Evolutionary conservation across 2,329 filamentous ascomycete species (phyloP).

Genomic region (Clonostachys byssicola): DNA sequence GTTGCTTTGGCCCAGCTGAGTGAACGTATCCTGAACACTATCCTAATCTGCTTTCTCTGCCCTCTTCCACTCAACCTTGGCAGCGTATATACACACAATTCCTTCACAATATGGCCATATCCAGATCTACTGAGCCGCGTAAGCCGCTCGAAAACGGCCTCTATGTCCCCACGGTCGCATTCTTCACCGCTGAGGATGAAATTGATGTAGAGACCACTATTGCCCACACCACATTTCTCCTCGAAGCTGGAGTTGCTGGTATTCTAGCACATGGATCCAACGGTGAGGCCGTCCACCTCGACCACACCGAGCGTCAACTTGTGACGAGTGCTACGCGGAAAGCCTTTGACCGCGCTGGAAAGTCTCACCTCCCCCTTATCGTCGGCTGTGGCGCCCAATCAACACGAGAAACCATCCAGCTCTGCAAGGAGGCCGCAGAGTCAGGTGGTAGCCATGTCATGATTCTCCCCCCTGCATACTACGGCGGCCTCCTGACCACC

Average conservation of each 20-base stretch:
- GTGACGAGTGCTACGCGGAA: constrained; percentile 57
- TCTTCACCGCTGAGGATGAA: constrained; percentile 51
- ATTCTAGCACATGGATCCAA: constrained; percentile 69
- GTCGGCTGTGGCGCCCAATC: constrained; percentile 68
- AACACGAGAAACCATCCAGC: constrained; percentile 60
- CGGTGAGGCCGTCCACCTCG: constrained; percentile 68
- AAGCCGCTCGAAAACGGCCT: constrained; percentile 30
- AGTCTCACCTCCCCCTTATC: constrained; percentile 53
- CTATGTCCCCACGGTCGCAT: constrained; percentile 61
- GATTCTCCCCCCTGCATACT: constrained; percentile 67
- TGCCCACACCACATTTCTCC: constrained; percentile 53
- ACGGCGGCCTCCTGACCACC: constrained; percentile 53
- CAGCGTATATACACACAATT: no score
- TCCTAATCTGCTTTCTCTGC: no score
- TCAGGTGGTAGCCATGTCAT: constrained; percentile 65
- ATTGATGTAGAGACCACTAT: constrained; percentile 47
- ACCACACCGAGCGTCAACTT: constrained; percentile 56
- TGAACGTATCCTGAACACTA: no score
- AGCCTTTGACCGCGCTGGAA: constrained; percentile 54
- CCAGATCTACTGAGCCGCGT: background rate
- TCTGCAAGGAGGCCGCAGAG: constrained; percentile 59
- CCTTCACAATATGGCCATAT: background rate
- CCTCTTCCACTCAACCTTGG: no score
- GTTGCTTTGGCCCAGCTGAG: no score
- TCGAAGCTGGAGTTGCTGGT: constrained; percentile 59